Evolutionary conservation across 176 grass and related monocot species (phyloP), one percentile per base, ranked within the genome.

Genomic region (Canna indica): DNA sequence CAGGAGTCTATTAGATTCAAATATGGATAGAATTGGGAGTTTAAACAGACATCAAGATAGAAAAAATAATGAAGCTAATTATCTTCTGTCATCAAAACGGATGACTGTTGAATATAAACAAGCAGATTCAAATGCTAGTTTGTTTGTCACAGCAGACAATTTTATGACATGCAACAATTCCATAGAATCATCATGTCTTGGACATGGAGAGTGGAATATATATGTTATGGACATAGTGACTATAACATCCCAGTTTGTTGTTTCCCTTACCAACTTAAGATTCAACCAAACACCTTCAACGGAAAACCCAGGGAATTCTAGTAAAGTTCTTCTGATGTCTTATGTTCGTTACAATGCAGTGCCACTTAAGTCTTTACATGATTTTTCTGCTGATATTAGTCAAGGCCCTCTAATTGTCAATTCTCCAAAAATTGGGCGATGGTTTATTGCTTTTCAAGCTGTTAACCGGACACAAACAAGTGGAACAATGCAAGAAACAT

Each of bases 401-500:
- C 80, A 65, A 77, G 75, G 68, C 71, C 77, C 86, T 67, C 81
- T 97, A 77, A 77, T 85, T 81, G 78, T 97, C 34, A 91, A 78
- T 45, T 90, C 76, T 2, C 94, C 88, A 73, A 89, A 85, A 80
- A 84, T 92, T 82, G 88, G 94, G 48, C 78, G 88, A 42, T 97
- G 94, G 93, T 92, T 90, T 68, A 75, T 97, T 67, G 82, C 85
- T 81, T 53, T 97, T 70, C 78, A 92, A 75, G 74, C 73, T 45
- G 74, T 82, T 61, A 89, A 89, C 41, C 80, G 73, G 59, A 81
- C 74, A 47, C 57, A 82, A 61, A 78, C 53, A 68, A 90, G 83
- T 79, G 76, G 38, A 53, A 12, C 35, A 77, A 78, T 82, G 72
- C 34, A 74, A 60, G 63, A 79, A 72, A 11, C 57, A 76, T 73